phyloP scores from a whole-genome alignment of 768 basidiomycete genomes.

The Termitomyces sp. region DNA sequence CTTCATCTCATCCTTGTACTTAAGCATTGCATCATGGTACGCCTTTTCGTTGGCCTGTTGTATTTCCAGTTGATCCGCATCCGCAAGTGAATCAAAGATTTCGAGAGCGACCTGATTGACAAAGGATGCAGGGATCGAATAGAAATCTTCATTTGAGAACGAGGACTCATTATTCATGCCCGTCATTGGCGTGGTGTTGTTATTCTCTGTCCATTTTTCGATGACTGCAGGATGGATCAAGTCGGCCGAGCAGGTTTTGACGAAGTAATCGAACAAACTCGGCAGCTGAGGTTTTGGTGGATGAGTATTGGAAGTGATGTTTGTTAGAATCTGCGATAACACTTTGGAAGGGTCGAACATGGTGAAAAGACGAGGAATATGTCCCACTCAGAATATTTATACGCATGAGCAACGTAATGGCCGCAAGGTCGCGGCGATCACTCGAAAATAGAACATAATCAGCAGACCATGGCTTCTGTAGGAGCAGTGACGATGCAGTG shows the following conservation, averaged over 20 bases:
- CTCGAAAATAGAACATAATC: background rate
- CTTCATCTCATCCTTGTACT: background rate
- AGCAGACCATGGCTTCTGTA: too few relatives aligned
- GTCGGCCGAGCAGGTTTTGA: background rate
- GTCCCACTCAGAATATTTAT: background rate
- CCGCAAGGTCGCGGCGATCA: background rate
- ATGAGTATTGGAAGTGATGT: background rate
- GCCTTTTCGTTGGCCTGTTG: background rate
- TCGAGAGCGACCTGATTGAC: background rate
- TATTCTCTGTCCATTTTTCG: background rate
- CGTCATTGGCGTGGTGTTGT: background rate
- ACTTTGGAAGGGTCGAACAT: constrained; percentile 1
- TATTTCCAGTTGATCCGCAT: background rate
- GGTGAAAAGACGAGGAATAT: background rate
- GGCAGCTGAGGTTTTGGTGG: background rate
- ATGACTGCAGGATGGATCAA: background rate
- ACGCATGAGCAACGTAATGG: background rate
- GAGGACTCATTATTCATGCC: background rate
- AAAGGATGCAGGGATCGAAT: background rate
- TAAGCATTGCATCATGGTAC: background rate
- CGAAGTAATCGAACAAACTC: background rate
- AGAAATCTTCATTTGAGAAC: background rate
- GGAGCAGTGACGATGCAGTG: background rate
- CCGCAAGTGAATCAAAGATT: background rate
- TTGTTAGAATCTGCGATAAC: background rate